Evolutionary conservation across 106 monocot species (phyloP).

Genomic region (Acanthochlamys bracteata): DNA sequence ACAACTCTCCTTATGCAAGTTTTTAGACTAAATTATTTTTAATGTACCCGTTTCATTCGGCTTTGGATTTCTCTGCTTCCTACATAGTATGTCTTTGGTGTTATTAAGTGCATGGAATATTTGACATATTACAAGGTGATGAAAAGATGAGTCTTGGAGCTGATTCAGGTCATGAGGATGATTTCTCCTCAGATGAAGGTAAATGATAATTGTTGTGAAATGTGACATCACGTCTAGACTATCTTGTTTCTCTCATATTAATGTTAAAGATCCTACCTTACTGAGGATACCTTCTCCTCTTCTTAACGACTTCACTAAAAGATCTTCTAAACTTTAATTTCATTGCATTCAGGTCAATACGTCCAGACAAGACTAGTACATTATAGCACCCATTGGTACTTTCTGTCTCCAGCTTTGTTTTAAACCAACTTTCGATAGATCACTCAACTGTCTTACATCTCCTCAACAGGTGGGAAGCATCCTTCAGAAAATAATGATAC

Average conservation of each 20-base stretch:
- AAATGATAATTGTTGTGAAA: neutral
- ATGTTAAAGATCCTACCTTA: no score
- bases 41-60: no score
- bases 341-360: slow-evolving; percentile 34
- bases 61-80: no score
- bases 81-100: no score
- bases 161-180: slow-evolving; percentile 48
- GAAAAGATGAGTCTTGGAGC: slow-evolving; percentile 63
- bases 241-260: no score
- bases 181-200: slow-evolving; percentile 73
- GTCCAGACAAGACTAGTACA: slow-evolving; percentile 50
- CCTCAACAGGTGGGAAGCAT: slow-evolving; percentile 37
- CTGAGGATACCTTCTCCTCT: no score
- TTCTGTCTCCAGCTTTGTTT: neutral
- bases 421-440: neutral
- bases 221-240: no score
- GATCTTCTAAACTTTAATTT: neutral
- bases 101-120: no score
- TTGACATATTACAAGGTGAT: slow-evolving; percentile 2
- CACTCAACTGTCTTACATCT: neutral
- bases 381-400: slow-evolving; percentile 73
- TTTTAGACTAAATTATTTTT: no score
- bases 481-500: slow-evolving; percentile 25
- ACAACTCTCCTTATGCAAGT: neutral
- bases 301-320: neutral